phyloP scores from a whole-genome alignment of 2,329 filamentous ascomycete genomes.

The Colletotrichum sp. region DNA sequence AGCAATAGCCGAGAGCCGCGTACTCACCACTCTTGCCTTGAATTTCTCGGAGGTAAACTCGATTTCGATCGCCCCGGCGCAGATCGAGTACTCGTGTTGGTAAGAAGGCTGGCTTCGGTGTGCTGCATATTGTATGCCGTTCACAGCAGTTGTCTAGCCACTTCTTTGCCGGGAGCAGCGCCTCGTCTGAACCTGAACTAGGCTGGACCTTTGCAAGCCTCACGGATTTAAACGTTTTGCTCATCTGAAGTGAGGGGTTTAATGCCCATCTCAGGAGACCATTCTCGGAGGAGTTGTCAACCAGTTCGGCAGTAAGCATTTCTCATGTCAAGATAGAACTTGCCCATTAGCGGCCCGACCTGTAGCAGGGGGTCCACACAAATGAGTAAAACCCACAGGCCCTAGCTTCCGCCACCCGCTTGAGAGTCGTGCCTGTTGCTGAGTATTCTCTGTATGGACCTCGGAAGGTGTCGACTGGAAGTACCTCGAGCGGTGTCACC shows the following conservation, averaged over 20 bases:
- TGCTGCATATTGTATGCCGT: not conserved
- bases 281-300: not conserved
- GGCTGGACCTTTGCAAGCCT: not conserved
- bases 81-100: not conserved
- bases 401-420: no score
- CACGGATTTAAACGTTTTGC: rapidly evolving
- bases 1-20: not conserved
- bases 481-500: no score
- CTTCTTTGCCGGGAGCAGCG: not conserved
- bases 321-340: not conserved
- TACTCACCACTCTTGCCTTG: rapidly evolving
- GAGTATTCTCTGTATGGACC: no score
- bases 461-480: no score
- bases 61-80: rapidly evolving
- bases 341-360: no score
- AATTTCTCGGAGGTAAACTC: not conserved
- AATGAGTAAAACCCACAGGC: no score
- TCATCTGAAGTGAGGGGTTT: not conserved
- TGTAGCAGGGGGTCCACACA: no score
- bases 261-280: not conserved
- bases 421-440: no score
- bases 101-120: rapidly evolving
- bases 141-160: not conserved
- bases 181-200: not conserved
- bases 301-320: rapidly evolving